Evolutionary conservation across 441 rosid species (phyloP).

Genomic region (Aleurites moluccanus): DNA sequence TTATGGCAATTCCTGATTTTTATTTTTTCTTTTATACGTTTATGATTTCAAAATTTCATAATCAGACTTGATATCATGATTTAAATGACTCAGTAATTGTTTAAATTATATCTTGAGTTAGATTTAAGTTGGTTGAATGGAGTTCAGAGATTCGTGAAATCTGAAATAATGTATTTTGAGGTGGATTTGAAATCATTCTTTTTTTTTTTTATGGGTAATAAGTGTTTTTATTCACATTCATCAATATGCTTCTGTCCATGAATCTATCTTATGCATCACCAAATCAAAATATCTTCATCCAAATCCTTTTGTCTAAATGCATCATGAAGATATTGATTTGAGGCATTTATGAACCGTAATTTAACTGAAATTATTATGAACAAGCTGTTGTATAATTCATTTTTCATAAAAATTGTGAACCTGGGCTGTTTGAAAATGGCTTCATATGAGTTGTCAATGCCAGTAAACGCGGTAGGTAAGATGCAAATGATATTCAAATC

Average conservation of each 20-base stretch:
- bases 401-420: background rate
- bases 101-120: background rate
- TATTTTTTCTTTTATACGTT: background rate
- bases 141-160: background rate
- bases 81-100: background rate
- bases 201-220: background rate
- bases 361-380: background rate
- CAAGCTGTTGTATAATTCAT: background rate
- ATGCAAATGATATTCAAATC: background rate
- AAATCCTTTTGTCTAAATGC: background rate
- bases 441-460: constrained; percentile 1
- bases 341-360: background rate
- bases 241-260: background rate
- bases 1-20: constrained; percentile 55
- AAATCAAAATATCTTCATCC: background rate
- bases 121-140: background rate
- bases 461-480: background rate
- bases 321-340: background rate
- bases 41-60: background rate
- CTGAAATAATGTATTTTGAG: background rate
- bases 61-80: background rate
- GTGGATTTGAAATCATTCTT: background rate
- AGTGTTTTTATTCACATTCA: background rate
- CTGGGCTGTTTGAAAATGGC: background rate
- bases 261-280: background rate